Percentiles rank a stretch among this genome's conserved stretches.
Conservation (phyloP, 352 stramenopile genomes). For the Nothophytophthora sp. region DNA sequence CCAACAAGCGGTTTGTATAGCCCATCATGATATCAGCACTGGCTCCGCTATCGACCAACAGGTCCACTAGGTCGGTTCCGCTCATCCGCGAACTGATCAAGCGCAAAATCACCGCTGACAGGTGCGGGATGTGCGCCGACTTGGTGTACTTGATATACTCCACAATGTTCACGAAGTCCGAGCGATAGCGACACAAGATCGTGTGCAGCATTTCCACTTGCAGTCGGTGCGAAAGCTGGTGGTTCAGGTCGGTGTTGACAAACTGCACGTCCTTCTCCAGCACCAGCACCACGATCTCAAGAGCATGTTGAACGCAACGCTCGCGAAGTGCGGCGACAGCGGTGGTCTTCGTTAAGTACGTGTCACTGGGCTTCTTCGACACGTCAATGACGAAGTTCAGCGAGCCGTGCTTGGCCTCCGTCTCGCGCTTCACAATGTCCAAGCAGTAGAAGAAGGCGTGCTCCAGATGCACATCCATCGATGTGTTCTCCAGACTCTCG, state of each 20-base stretch:
- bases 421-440: constrained; percentile 77
- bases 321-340: constrained; percentile 55
- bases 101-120: constrained; percentile 71
- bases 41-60: constrained; percentile 66
- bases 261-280: constrained; percentile 73
- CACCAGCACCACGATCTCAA: constrained; percentile 78
- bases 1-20: constrained; percentile 81
- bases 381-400: constrained; percentile 66
- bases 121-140: constrained; percentile 63
- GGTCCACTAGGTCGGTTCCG: constrained; percentile 58
- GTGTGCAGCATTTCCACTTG: constrained; percentile 81
- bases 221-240: constrained; percentile 54
- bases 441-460: constrained; percentile 85
- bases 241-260: constrained; percentile 58
- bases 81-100: constrained; percentile 68
- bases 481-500: constrained; percentile 72
- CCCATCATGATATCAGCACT: constrained; percentile 72
- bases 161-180: constrained; percentile 78
- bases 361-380: constrained; percentile 43
- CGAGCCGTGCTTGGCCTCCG: constrained; percentile 65
- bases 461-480: constrained; percentile 72
- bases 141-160: constrained; percentile 89
- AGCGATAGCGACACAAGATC: constrained; percentile 67
- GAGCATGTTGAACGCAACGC: constrained; percentile 69
- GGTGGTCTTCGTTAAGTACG: constrained; percentile 53